Conservation (phyloP, 75 land plant genomes). For the Pinus taeda region DNA sequence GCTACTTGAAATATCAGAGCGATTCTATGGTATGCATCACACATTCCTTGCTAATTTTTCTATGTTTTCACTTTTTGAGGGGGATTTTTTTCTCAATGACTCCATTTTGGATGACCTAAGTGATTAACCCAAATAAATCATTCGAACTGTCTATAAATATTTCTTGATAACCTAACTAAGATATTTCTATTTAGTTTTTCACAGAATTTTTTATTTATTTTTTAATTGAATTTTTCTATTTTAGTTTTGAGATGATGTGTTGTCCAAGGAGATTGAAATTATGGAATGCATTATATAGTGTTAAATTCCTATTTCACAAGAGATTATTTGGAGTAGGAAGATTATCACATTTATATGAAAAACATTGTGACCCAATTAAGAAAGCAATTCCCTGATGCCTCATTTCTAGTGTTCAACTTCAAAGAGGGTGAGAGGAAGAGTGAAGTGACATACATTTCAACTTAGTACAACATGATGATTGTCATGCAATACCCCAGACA, state of each 20-base stretch:
- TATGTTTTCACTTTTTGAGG: constrained; percentile 10
- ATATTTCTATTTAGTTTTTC: too few relatives aligned
- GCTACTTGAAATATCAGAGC: constrained; percentile 74
- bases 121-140: not conserved
- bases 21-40: constrained; percentile 59
- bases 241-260: not conserved
- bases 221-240: too few relatives aligned
- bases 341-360: constrained; percentile 73
- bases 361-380: constrained; percentile 72
- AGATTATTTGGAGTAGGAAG: constrained; percentile 72
- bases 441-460: constrained; percentile 47
- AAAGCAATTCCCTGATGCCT: constrained; percentile 77
- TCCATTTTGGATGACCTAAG: not conserved
- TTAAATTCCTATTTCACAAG: constrained; percentile 89
- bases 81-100: not conserved
- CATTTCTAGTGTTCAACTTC: constrained; percentile 79
- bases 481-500: constrained; percentile 98
- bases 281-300: constrained; percentile 28
- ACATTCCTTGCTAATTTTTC: not conserved
- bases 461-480: constrained; percentile 80
- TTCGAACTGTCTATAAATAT: not conserved
- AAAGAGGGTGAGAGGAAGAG: constrained; percentile 73
- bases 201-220: too few relatives aligned
- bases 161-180: not conserved
- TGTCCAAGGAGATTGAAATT: not conserved